A percentile compares a stretch with the other conserved stretches of the same genome.
These are phyloP conservation scores for Geotrichum carabidarum DNA, from an alignment of 1,139 yeast species.

Conservation along the genomic window DNA sequence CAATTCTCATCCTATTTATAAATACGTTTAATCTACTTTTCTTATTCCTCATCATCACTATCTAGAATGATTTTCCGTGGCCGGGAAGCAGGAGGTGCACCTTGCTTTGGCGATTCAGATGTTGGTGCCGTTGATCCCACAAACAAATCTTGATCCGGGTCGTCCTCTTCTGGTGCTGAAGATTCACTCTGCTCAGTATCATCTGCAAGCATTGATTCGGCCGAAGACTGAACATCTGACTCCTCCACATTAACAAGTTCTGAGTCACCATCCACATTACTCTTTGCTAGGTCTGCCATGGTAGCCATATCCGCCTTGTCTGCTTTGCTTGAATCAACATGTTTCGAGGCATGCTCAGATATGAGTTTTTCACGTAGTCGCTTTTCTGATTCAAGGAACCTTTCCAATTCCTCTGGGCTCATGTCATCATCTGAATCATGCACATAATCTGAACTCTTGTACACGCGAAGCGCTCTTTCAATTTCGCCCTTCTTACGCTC, in stretches of 20 bases:
- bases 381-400: constrained; percentile 57
- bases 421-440: constrained; percentile 64
- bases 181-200: too few relatives aligned
- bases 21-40: background rate
- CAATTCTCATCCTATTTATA: too few relatives aligned
- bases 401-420: constrained; percentile 52
- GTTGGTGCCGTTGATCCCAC: background rate
- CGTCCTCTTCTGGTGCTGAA: too few relatives aligned
- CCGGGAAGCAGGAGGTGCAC: background rate
- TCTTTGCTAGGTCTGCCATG: background rate
- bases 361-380: constrained; percentile 43
- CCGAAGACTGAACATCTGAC: too few relatives aligned
- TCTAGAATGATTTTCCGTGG: constrained; percentile 31
- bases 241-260: background rate
- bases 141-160: too few relatives aligned
- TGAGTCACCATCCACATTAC: background rate
- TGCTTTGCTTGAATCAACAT: background rate
- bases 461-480: constrained; percentile 22
- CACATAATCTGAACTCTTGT: constrained; percentile 43
- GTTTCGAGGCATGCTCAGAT: background rate
- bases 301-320: background rate
- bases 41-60: constrained; percentile 22
- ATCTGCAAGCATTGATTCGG: too few relatives aligned
- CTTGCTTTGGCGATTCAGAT: background rate
- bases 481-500: constrained; percentile 9